Base-by-base conservation (phyloP, 2,329 filamentous ascomycete genomes). In the Nannizziopsis arthrosporioides region DNA sequence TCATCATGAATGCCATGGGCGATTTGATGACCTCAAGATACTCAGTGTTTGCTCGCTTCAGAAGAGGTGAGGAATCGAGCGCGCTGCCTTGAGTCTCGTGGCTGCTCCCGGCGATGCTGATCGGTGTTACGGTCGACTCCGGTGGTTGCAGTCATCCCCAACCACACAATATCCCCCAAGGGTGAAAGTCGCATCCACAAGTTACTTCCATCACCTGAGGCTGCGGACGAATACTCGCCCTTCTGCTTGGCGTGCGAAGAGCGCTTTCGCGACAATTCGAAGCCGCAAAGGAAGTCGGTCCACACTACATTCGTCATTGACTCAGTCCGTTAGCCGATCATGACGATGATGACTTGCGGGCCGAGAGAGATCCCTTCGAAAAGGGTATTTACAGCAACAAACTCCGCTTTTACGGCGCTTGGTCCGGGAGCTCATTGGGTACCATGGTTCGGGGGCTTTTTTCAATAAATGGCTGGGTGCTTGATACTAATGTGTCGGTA, bases 91-190 rank as follows among this genome's bases (percentile, higher is more conserved):
- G 11, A 40, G 14, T 17, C 45, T 42, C 32, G 39, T 48, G 45
- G 38, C 37, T 41, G 44, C 44, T 41, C 35, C 39, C 17, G 14
- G n/a, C n/a, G 31, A 47, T 42, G 43, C 47, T 49, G 38, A 43
- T 44, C 47, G 39, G 42, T 52, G 46, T 47, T 49, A 52, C 50
- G 47, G 35, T 49, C 39, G 22, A 47, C 50, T 44, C 42, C 44
- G 36, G 42, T 48, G 42, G 50, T 52, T 52, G 49, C 50, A 52
- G 46, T 52, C 41, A 42, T 37, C 17, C 27, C 32, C 41, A 18
- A 49, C 22, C 22, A 27, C 34, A 9, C 22, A 49, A 40, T 17
- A 38, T 14, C 11, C 32, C 36, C 22, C 27, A 4, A 30, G 35
- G n/a, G 11, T 9, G 39, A 22, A 34, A 46, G 44, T 40, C 27